These are phyloP conservation scores for Penicillium sp. DNA, from an alignment of 2,329 filamentous ascomycete species.

Conservation along the genomic window DNA sequence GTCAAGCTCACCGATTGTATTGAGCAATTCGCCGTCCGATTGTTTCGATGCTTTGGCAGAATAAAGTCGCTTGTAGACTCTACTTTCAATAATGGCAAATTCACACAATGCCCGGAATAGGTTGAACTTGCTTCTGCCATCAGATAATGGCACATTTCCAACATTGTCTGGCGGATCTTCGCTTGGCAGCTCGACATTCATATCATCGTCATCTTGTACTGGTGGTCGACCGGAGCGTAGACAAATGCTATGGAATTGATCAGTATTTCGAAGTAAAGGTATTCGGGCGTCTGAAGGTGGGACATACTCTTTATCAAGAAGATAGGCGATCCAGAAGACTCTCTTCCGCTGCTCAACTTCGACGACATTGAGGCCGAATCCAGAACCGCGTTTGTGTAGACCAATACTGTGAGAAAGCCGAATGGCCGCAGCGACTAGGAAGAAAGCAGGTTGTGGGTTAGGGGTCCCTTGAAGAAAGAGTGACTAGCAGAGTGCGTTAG, in stretches of 20 bases:
- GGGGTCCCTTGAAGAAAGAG: conserved; percentile 94
- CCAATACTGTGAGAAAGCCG: conserved; percentile 90
- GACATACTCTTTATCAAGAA: conserved; percentile 66
- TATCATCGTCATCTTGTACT: conserved; percentile 73
- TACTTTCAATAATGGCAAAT: conserved; percentile 86
- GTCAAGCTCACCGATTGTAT: conserved; percentile 93
- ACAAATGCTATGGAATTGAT: conserved; percentile 52
- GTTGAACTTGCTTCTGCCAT: conserved; percentile 90
- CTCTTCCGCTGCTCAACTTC: conserved; percentile 88
- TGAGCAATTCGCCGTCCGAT: conserved; percentile 86
- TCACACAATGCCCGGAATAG: conserved; percentile 90
- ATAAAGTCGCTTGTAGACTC: conserved; percentile 89
- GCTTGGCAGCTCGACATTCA: conserved; percentile 94
- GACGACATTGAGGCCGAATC: conserved; percentile 88
- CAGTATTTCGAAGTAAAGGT: conserved; percentile 1
- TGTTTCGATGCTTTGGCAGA: conserved; percentile 89
- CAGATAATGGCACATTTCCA: conserved; percentile 85
- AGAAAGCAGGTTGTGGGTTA: conserved; percentile 90
- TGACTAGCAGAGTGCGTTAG: conserved; percentile 46
- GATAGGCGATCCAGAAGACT: conserved; percentile 74
- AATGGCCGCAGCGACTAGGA: conserved; percentile 86
- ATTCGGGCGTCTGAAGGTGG: not conserved
- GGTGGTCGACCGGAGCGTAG: conserved; percentile 69
- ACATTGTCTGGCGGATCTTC: conserved; percentile 89
- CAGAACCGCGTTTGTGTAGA: conserved; percentile 86